phyloP scores from a whole-genome alignment of 495 filamentous ascomycete genomes.

The Trypethelium eluteriae region DNA sequence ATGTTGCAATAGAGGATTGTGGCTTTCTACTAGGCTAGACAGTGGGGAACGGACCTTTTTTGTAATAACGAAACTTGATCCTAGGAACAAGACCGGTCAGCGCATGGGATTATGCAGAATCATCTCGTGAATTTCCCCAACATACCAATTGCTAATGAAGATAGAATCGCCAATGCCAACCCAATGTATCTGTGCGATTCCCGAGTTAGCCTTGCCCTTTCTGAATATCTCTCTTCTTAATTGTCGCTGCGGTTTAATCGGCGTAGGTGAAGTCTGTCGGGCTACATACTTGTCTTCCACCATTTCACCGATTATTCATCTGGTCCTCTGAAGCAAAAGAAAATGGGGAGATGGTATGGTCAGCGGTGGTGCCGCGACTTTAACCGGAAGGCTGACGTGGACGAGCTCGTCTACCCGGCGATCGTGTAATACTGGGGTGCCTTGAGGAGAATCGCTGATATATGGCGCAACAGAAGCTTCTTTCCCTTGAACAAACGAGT shows the following conservation, averaged over 20 bases:
- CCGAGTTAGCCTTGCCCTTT: not conserved
- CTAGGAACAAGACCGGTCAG: constrained; percentile 37
- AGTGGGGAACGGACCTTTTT: constrained; percentile 60
- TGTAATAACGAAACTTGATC: constrained; percentile 88
- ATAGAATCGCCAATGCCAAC: constrained; percentile 77
- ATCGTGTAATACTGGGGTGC: not conserved
- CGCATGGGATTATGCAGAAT: constrained; percentile 1
- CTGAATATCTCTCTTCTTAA: not conserved
- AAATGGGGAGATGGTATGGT: not conserved
- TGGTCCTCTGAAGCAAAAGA: not conserved
- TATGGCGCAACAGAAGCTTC: not conserved
- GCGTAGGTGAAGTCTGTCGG: not conserved
- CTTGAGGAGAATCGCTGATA: not conserved
- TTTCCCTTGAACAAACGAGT: not conserved
- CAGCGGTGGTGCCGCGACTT: not conserved
- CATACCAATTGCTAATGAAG: constrained; percentile 89
- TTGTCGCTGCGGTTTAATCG: not conserved
- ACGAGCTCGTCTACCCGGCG: not conserved
- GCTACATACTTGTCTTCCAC: constrained; percentile 17
- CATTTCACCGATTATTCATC: constrained; percentile 9
- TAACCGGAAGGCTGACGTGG: constrained; percentile 3
- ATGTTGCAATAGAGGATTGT: not conserved
- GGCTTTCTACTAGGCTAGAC: not conserved
- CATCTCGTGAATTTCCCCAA: constrained; percentile 2
- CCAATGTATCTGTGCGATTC: constrained; percentile 70